A percentile compares a stretch with the other conserved stretches of the same genome.
These are phyloP conservation scores for Spathaspora arborariae DNA, from an alignment of 805 yeast genomes.

Conservation along the genomic window DNA sequence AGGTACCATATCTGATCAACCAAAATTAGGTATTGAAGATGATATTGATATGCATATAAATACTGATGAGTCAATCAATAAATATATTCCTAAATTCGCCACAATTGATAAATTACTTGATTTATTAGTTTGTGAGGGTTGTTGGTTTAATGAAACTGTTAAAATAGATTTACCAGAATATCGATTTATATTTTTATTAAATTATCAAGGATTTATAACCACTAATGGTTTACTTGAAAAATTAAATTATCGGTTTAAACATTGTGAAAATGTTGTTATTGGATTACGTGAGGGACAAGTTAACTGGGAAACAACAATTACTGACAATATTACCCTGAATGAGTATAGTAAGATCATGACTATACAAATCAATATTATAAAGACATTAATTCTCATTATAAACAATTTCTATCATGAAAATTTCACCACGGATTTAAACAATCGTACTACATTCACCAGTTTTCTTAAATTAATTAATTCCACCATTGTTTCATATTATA, in stretches of 20 bases:
- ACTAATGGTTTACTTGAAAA: slow-evolving; percentile 38
- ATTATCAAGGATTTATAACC: slow-evolving; percentile 36
- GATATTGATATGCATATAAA: background rate
- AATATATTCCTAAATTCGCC: slow-evolving; percentile 45
- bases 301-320: slow-evolving; percentile 51
- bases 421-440: slow-evolving; percentile 63
- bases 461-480: slow-evolving; percentile 64
- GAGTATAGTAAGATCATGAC: slow-evolving; percentile 68
- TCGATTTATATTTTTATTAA: slow-evolving; percentile 38
- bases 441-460: slow-evolving; percentile 58
- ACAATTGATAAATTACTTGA: slow-evolving; percentile 75
- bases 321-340: slow-evolving; percentile 30
- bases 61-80: slow-evolving; percentile 2
- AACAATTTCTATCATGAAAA: slow-evolving; percentile 64
- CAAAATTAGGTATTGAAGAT: background rate
- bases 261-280: slow-evolving; percentile 42
- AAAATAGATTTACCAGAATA: slow-evolving; percentile 37
- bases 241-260: slow-evolving; percentile 37
- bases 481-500: slow-evolving; percentile 51
- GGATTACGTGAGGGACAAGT: slow-evolving; percentile 41
- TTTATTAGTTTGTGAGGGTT: slow-evolving; percentile 66
- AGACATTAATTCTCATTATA: slow-evolving; percentile 67
- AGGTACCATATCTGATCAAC: background rate
- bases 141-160: slow-evolving; percentile 47
- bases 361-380: slow-evolving; percentile 78